phyloP scores from a whole-genome alignment of 2,329 filamentous ascomycete species.

The Parafenestella ontariensis region DNA sequence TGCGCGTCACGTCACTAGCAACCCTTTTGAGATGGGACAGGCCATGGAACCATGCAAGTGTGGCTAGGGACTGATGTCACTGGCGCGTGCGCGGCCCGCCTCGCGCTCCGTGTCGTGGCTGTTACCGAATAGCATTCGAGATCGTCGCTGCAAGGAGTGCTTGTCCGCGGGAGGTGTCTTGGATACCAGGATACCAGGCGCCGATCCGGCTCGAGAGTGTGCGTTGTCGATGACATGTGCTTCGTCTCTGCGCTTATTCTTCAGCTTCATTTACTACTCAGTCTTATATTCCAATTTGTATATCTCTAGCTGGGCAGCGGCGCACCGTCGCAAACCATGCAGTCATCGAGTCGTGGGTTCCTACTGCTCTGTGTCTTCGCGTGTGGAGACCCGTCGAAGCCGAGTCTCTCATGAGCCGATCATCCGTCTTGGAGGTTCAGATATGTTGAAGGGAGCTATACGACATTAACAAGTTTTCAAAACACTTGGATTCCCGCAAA shows the following conservation, averaged over 20 bases:
- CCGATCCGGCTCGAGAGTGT: neutral
- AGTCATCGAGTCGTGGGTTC: too few species aligned
- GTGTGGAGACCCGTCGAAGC: too few species aligned
- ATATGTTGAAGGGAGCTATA: too few species aligned
- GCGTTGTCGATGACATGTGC: neutral
- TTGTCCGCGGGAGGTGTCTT: neutral
- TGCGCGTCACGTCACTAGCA: slow-evolving; percentile 19
- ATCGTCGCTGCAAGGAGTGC: slow-evolving; percentile 12
- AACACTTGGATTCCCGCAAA: too few species aligned
- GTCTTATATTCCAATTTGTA: too few species aligned
- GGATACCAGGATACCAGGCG: neutral
- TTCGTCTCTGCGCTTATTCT: too few species aligned
- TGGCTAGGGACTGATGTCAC: slow-evolving; percentile 24
- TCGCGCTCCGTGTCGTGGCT: slow-evolving; percentile 21
- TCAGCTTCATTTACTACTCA: too few species aligned
- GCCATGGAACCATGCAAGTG: slow-evolving; percentile 11
- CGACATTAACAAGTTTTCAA: too few species aligned
- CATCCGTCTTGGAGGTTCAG: too few species aligned
- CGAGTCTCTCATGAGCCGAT: slow-evolving; percentile 12
- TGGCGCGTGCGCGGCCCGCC: neutral
- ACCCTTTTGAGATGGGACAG: slow-evolving; percentile 1
- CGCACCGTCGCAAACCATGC: too few species aligned
- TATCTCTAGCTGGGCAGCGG: too few species aligned
- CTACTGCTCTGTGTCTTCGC: too few species aligned
- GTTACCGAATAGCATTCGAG: slow-evolving; percentile 8